Conservation (phyloP, 108 stramenopile genomes). For the Fistulifera solaris region DNA sequence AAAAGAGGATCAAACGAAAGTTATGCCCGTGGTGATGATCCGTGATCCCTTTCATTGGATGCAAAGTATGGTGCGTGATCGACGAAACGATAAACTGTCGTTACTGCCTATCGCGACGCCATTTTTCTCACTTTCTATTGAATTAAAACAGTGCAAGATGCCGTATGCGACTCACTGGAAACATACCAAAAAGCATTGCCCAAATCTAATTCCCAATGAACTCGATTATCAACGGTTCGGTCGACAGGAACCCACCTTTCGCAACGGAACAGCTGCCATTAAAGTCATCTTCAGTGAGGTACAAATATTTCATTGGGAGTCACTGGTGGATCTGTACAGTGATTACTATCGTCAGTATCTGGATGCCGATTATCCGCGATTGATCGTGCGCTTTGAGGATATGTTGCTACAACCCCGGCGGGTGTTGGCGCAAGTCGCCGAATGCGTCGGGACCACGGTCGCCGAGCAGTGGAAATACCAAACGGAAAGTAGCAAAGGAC, state of each 20-base stretch:
- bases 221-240: neutral
- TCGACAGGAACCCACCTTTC: neutral
- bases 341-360: constrained; percentile 59
- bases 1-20: neutral
- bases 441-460: constrained; percentile 57
- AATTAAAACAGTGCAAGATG: constrained; percentile 1
- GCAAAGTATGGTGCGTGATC: constrained; percentile 34
- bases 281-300: neutral
- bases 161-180: constrained; percentile 20
- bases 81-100: neutral
- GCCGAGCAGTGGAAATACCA: constrained; percentile 35
- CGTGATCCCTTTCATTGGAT: constrained; percentile 78
- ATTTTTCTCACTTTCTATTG: neutral
- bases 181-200: constrained; percentile 29
- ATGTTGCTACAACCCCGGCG: constrained; percentile 59
- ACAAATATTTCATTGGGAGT: constrained; percentile 12
- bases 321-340: constrained; percentile 57
- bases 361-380: constrained; percentile 51
- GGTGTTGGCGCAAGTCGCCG: constrained; percentile 38
- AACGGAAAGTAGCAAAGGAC: constrained; percentile 46
- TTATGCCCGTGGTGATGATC: constrained; percentile 63
- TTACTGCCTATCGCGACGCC: neutral
- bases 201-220: constrained; percentile 29
- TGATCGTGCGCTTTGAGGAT: constrained; percentile 80
- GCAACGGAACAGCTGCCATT: neutral